These are phyloP conservation scores for Ophiostoma pallidulum DNA, from an alignment of 2,329 filamentous ascomycete genomes.

Conservation along the genomic window DNA sequence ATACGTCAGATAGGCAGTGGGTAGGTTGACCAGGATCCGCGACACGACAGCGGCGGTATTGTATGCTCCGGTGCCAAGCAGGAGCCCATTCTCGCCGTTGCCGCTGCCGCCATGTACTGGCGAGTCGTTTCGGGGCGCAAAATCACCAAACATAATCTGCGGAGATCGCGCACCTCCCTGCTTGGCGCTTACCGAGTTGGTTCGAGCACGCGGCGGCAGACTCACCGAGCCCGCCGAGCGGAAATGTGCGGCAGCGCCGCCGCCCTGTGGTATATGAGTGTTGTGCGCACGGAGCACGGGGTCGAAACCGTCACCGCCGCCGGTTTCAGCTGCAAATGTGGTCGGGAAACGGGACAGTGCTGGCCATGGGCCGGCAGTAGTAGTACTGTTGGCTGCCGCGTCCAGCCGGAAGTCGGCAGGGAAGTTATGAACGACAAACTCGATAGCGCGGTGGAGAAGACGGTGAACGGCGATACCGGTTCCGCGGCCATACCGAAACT, in stretches of 20 bases:
- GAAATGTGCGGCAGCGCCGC: not conserved
- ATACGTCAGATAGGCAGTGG: constrained; percentile 56
- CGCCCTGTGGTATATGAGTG: not conserved
- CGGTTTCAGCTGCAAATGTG: not conserved
- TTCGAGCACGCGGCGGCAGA: constrained; percentile 7
- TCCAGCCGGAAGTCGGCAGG: constrained; percentile 43
- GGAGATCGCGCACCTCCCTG: constrained; percentile 4
- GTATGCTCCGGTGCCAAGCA: too few species aligned
- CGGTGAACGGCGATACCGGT: constrained; percentile 28
- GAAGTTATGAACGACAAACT: constrained; percentile 52
- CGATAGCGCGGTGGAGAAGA: constrained; percentile 46
- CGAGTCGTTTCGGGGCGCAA: constrained; percentile 29
- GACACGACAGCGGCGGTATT: constrained; percentile 44
- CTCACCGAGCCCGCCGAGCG: constrained; percentile 13
- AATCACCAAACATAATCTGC: constrained; percentile 62
- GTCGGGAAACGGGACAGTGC: constrained; percentile 1
- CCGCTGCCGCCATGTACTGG: not conserved
- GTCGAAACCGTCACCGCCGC: not conserved
- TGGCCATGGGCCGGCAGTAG: constrained; percentile 33
- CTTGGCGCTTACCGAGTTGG: not conserved
- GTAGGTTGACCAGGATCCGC: constrained; percentile 58
- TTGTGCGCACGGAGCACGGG: too few species aligned
- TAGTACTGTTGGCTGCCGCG: constrained; percentile 22
- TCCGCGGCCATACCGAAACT: constrained; percentile 45
- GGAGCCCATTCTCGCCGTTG: not conserved